Conservation (phyloP, 2,329 filamentous ascomycete genomes). For the Neonectria faginata region DNA sequence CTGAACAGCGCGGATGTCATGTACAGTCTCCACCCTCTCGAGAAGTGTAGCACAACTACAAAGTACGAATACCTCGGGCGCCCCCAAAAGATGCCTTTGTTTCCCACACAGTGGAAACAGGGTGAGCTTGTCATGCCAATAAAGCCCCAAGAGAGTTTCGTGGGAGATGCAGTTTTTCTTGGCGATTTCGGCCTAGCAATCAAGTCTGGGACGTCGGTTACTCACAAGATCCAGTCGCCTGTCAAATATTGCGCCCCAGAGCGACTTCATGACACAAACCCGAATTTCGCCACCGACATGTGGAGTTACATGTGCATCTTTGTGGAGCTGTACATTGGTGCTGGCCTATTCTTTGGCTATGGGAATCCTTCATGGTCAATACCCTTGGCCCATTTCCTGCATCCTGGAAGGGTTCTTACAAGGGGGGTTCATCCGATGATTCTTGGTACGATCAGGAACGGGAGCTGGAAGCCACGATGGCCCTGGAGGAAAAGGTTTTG, state of each 20-base stretch:
- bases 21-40: too few species aligned
- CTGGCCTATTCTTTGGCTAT: slow-evolving; percentile 13
- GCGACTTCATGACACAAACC: slow-evolving; percentile 23
- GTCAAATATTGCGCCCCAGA: slow-evolving; percentile 32
- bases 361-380: slow-evolving; percentile 17
- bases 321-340: slow-evolving; percentile 23
- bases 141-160: slow-evolving; percentile 6
- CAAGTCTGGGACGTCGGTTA: slow-evolving; percentile 11
- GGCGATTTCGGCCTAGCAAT: slow-evolving; percentile 29
- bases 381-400: neutral
- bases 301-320: slow-evolving; percentile 35
- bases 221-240: slow-evolving; percentile 24
- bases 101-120: slow-evolving; percentile 18
- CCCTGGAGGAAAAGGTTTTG: too few species aligned
- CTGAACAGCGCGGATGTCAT: too few species aligned
- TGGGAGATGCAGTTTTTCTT: slow-evolving; percentile 21
- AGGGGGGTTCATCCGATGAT: too few species aligned
- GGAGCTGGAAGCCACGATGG: too few species aligned
- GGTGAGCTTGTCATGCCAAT: slow-evolving; percentile 28
- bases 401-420: too few species aligned
- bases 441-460: too few species aligned
- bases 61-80: slow-evolving; percentile 26
- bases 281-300: slow-evolving; percentile 31
- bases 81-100: slow-evolving; percentile 20
- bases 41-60: neutral